Evolutionary conservation across 2,329 filamentous ascomycete species (phyloP).

Genomic region (Beauveria sp.): DNA sequence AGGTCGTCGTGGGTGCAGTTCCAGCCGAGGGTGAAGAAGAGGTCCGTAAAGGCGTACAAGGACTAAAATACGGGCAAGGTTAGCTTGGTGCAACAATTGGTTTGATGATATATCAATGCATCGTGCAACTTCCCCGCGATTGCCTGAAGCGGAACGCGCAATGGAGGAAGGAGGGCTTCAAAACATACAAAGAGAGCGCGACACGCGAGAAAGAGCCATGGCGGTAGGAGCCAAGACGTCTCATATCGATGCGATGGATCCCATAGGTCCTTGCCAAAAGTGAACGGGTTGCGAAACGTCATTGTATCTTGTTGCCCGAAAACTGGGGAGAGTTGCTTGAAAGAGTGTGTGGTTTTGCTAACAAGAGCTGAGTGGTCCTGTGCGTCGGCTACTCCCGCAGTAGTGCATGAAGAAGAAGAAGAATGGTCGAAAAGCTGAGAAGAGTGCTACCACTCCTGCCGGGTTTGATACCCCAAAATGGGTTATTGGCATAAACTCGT

Average conservation of each 20-base stretch:
- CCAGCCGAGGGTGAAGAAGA: slow-evolving; percentile 64
- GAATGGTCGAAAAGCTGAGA: no score
- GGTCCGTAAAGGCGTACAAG: slow-evolving; percentile 62
- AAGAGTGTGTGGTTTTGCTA: no score
- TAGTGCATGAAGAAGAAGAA: no score
- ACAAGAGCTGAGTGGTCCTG: no score
- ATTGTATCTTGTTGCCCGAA: background rate
- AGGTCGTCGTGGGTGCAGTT: slow-evolving; percentile 42
- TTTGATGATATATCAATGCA: background rate
- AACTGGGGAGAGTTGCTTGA: background rate
- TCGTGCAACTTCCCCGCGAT: no score
- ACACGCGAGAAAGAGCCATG: slow-evolving; percentile 50
- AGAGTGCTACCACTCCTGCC: no score
- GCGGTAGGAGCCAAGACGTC: slow-evolving; percentile 74
- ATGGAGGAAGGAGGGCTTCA: background rate
- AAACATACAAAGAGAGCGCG: slow-evolving; percentile 47
- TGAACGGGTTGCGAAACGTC: slow-evolving; percentile 24
- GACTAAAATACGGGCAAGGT: slow-evolving; percentile 25
- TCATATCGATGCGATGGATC: slow-evolving; percentile 60
- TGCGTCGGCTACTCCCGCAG: no score
- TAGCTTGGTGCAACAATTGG: background rate
- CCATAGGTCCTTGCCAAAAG: slow-evolving; percentile 36
- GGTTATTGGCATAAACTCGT: no score
- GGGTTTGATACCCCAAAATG: no score
- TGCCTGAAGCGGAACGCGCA: no score